Conservation (phyloP, 495 filamentous ascomycete genomes). For the Platismatia glauca region DNA sequence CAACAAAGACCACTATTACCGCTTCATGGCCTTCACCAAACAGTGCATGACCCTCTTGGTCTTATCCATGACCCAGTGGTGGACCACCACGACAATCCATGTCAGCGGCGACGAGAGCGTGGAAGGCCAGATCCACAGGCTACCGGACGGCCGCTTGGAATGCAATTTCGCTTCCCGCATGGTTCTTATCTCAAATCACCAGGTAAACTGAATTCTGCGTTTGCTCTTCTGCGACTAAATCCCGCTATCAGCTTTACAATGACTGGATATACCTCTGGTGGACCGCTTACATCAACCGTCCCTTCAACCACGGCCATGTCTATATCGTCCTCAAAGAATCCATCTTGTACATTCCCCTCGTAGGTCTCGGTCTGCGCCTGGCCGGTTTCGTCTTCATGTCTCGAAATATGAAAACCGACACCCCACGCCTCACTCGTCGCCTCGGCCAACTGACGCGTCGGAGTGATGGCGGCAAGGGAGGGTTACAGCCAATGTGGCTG, state of each 20-base stretch:
- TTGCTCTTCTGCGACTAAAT: conserved; percentile 8
- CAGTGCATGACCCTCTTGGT: conserved; percentile 59
- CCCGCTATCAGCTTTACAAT: conserved; percentile 51
- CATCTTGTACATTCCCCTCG: conserved; percentile 60
- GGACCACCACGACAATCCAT: conserved; percentile 61
- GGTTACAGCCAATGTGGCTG: conserved; percentile 60
- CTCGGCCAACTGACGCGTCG: conserved; percentile 42
- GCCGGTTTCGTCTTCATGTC: conserved; percentile 75
- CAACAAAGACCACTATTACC: conserved; percentile 58
- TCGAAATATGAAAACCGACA: conserved; percentile 65
- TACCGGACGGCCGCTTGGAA: conserved; percentile 52
- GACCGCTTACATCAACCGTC: conserved; percentile 57
- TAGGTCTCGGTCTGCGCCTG: conserved; percentile 69
- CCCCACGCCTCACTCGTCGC: conserved; percentile 54
- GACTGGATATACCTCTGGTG: conserved; percentile 86
- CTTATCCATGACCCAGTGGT: conserved; percentile 69
- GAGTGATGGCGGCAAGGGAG: conserved; percentile 25
- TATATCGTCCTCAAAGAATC: conserved; percentile 79
- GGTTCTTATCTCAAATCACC: conserved; percentile 73
- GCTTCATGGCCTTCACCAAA: conserved; percentile 68
- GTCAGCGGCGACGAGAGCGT: conserved; percentile 68
- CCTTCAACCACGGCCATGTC: conserved; percentile 59
- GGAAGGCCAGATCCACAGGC: conserved; percentile 52
- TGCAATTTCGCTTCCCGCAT: conserved; percentile 63
- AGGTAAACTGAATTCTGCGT: conserved; percentile 39